These are phyloP conservation scores for Solanum hybrid DNA, from an alignment of 305 asterid species.

Conservation along the genomic window DNA sequence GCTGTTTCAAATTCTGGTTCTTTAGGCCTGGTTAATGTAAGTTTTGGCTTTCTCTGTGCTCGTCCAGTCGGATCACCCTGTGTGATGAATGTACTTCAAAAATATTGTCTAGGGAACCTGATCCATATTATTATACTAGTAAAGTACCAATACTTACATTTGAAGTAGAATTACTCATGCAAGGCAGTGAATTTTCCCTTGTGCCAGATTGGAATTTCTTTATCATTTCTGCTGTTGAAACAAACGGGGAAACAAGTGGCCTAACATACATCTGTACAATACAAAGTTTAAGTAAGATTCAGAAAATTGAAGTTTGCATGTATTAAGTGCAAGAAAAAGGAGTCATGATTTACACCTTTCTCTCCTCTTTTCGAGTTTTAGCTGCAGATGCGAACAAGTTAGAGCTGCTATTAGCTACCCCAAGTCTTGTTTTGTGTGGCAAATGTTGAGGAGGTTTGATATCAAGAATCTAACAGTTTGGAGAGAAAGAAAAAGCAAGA, in stretches of 20 bases:
- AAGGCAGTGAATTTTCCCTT: conserved; percentile 38
- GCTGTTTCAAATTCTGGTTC: conserved; percentile 85
- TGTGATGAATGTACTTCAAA: not conserved
- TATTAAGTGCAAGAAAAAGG: not conserved
- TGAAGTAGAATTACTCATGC: conserved; percentile 28
- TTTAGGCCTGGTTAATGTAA: conserved; percentile 77
- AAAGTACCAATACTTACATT: conserved; percentile 29
- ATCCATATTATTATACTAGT: not conserved
- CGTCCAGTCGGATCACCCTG: conserved; percentile 44
- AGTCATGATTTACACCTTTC: conserved; percentile 37
- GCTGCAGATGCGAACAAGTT: conserved; percentile 34
- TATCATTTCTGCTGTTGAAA: conserved; percentile 93
- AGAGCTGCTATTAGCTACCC: conserved; percentile 30
- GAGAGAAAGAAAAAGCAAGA: not conserved
- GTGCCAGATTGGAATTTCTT: conserved; percentile 72
- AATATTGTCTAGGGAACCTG: not conserved
- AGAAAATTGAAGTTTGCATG: not conserved
- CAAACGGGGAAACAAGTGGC: conserved; percentile 60
- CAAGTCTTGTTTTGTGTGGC: conserved; percentile 70
- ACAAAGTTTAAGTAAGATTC: not conserved
- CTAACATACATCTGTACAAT: conserved; percentile 55
- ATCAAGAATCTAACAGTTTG: conserved; percentile 49
- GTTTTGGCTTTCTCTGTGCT: conserved; percentile 56
- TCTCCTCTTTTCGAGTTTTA: conserved; percentile 48
- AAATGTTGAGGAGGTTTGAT: conserved; percentile 52